A percentile compares a stretch with the other conserved stretches of the same genome.
Evolutionary conservation across 2,329 filamentous ascomycete species (phyloP).

Genomic region (Corniculantispora saksenae): DNA sequence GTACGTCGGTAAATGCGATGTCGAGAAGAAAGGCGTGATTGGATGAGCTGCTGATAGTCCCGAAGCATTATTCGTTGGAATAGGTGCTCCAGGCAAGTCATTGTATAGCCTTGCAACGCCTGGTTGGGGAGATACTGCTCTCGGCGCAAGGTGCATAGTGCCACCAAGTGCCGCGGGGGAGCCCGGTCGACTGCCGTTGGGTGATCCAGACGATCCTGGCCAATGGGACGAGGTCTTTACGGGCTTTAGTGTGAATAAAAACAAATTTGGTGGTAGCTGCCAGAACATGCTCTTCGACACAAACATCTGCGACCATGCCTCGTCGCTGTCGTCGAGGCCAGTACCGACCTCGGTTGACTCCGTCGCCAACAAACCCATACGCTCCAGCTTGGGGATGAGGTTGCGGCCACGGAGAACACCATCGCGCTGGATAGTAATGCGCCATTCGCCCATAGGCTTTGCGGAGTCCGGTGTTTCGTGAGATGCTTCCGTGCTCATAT

Average conservation of each 20-base stretch:
- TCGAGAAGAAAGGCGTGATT: slow-evolving; percentile 74
- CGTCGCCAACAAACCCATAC: slow-evolving; percentile 82
- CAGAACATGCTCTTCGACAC: slow-evolving; percentile 81
- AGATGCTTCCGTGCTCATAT: slow-evolving; percentile 63
- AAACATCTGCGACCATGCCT: slow-evolving; percentile 77
- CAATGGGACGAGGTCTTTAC: slow-evolving; percentile 39
- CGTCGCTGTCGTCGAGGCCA: slow-evolving; percentile 59
- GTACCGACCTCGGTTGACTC: slow-evolving; percentile 75
- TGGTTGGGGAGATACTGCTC: slow-evolving; percentile 20
- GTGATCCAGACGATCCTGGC: slow-evolving; percentile 56
- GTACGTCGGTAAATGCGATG: slow-evolving; percentile 85
- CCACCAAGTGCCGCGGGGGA: slow-evolving; percentile 47
- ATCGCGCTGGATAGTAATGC: slow-evolving; percentile 78
- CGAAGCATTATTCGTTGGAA: slow-evolving; percentile 35
- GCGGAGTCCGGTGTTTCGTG: slow-evolving; percentile 67
- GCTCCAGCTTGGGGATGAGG: slow-evolving; percentile 84
- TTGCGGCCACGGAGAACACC: slow-evolving; percentile 86
- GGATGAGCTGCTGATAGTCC: slow-evolving; percentile 37
- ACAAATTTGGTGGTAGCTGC: slow-evolving; percentile 85
- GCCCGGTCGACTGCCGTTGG: slow-evolving; percentile 52
- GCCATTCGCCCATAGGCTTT: slow-evolving; percentile 82
- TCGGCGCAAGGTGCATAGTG: slow-evolving; percentile 23
- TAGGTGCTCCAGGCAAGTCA: slow-evolving; percentile 42
- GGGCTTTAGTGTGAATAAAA: slow-evolving; percentile 81
- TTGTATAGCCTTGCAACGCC: slow-evolving; percentile 26